phyloP scores from a whole-genome alignment of 2,329 filamentous ascomycete genomes.

The Aspergillus flavus region DNA sequence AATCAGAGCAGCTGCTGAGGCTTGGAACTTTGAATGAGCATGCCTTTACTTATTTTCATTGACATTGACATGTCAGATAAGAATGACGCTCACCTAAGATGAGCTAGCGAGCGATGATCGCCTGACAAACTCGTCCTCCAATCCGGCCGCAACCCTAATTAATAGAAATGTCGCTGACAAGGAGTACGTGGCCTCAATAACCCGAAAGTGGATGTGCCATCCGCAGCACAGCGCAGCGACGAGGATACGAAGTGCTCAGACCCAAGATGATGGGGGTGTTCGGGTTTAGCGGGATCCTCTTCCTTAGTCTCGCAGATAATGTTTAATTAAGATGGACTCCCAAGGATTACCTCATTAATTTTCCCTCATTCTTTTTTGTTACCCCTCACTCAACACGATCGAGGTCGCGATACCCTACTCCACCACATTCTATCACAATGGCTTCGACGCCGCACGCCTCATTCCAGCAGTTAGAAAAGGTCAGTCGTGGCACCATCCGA shows the following conservation, averaged over 20 bases:
- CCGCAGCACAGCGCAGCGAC: not conserved
- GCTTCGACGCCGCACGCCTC: constrained; percentile 55
- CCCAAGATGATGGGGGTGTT: not conserved
- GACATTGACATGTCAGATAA: not conserved
- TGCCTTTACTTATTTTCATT: not conserved
- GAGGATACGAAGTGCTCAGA: not conserved
- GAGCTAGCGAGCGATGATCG: not conserved
- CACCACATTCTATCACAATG: constrained; percentile 55
- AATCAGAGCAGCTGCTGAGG: not conserved
- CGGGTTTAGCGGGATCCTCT: not conserved
- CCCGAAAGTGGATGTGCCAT: not conserved
- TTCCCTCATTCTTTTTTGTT: not conserved
- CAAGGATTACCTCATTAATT: not conserved
- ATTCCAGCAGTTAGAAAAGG: constrained; percentile 97
- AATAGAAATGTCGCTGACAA: not conserved
- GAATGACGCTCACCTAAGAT: not conserved
- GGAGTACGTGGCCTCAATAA: not conserved
- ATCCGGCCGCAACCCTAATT: not conserved
- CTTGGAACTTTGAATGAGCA: not conserved
- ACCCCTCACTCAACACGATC: not conserved
- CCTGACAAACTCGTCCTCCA: not conserved
- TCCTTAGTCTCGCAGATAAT: not conserved
- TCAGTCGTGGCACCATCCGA: constrained; percentile 22
- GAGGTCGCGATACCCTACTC: constrained; percentile 81
- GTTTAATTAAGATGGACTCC: not conserved